Evolutionary conservation across 148 eudicot genomes (phyloP).

Genomic region (Vaccinium myrtillus): DNA sequence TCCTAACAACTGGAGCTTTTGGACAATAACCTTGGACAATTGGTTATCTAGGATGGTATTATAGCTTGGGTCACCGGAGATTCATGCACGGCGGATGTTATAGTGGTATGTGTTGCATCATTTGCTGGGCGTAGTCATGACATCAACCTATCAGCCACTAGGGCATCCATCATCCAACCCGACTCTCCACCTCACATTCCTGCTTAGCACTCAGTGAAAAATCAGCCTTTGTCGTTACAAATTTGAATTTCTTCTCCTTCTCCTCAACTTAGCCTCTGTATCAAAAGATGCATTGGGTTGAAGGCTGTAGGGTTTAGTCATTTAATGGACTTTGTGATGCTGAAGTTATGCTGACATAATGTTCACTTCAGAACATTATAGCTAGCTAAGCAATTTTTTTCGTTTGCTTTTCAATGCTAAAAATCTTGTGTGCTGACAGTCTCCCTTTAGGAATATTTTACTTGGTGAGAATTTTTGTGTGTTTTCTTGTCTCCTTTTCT

Average conservation of each 20-base stretch:
- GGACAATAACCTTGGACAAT: not conserved
- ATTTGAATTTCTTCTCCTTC: not conserved
- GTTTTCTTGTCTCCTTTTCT: not conserved
- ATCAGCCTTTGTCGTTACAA: not conserved
- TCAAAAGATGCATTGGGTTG: not conserved
- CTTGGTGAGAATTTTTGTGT: not conserved
- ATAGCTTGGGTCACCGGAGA: not conserved
- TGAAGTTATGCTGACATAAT: not conserved
- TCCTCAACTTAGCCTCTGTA: not conserved
- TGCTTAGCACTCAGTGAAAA: not conserved
- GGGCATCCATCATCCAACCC: not conserved
- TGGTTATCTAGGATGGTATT: not conserved
- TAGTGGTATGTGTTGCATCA: not conserved
- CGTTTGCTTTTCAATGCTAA: not conserved
- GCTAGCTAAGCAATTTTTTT: not conserved
- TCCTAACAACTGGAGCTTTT: not conserved
- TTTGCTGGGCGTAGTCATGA: not conserved
- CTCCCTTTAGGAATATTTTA: not conserved
- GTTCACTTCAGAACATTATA: not conserved
- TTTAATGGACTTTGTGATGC: not conserved
- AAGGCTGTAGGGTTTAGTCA: not conserved
- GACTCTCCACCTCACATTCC: not conserved
- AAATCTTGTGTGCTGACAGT: not conserved
- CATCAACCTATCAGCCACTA: not conserved
- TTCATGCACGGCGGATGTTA: not conserved